These are phyloP conservation scores for Panicum hallii DNA, from an alignment of 202 grass and related monocot species.

Conservation along the genomic window DNA sequence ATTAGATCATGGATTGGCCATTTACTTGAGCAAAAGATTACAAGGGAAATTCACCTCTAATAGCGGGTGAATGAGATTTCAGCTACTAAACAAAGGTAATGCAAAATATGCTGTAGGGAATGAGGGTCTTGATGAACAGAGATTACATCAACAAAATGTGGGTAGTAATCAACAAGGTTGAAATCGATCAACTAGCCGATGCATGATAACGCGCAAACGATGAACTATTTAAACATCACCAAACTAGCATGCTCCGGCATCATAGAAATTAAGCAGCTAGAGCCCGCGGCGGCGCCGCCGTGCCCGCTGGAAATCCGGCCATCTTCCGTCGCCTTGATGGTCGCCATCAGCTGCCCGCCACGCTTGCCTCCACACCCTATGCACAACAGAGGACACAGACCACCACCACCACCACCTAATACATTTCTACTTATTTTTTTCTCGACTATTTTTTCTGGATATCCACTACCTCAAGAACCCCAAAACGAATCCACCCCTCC, in stretches of 20 bases:
- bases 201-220: constrained; percentile 4
- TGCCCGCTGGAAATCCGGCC: constrained; percentile 16
- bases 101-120: constrained; percentile 59
- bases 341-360: constrained; percentile 28
- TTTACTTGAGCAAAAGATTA: constrained; percentile 42
- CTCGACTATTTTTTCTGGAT: constrained; percentile 21
- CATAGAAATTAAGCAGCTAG: constrained; percentile 1
- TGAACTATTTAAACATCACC: neutral
- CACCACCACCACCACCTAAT: neutral
- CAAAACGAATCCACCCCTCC: constrained; percentile 81
- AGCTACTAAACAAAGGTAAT: neutral
- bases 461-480: constrained; percentile 53
- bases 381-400: constrained; percentile 26
- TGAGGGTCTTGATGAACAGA: neutral
- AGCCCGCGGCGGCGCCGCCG: neutral
- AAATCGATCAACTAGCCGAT: constrained; percentile 39
- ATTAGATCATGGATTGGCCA: neutral
- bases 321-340: neutral
- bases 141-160: constrained; percentile 60
- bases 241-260: constrained; percentile 23
- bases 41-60: constrained; percentile 46
- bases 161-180: constrained; percentile 41
- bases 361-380: constrained; percentile 38
- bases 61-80: constrained; percentile 44
- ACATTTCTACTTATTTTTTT: constrained; percentile 19